phyloP scores from a whole-genome alignment of 2,329 filamentous ascomycete species.

The Fusarium anguioides region DNA sequence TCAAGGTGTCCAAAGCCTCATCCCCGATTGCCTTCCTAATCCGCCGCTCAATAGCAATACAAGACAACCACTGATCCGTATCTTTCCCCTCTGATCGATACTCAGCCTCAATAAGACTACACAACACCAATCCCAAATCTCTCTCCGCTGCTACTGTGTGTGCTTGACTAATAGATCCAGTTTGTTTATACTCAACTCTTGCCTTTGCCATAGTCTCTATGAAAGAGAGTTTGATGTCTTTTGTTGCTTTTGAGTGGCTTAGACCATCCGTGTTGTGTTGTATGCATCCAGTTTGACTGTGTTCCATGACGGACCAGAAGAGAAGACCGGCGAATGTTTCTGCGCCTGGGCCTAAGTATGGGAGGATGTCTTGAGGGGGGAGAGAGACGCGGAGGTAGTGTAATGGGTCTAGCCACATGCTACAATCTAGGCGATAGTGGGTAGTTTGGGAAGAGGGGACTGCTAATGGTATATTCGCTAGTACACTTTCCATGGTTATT shows the following conservation, averaged over 20 bases:
- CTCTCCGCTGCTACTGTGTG: not conserved
- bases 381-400: not conserved
- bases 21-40: not conserved
- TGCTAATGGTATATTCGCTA: not conserved
- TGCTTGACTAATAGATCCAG: not conserved
- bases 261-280: not conserved
- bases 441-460: not conserved
- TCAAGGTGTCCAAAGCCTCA: accelerated
- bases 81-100: conserved; percentile 10
- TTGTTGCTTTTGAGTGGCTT: not conserved
- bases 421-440: conserved; percentile 2
- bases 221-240: not conserved
- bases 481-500: accelerated
- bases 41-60: not conserved
- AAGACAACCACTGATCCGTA: conserved; percentile 10
- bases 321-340: not conserved
- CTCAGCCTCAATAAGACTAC: conserved; percentile 3
- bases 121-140: conserved; percentile 2
- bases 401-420: conserved; percentile 8
- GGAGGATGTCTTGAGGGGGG: not conserved
- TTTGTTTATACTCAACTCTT: conserved; percentile 3
- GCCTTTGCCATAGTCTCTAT: conserved; percentile 11
- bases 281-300: not conserved
- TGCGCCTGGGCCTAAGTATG: not conserved
- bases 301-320: conserved; percentile 20